phyloP scores from a whole-genome alignment of 108 stramenopile species.

The Tribonema minus region DNA sequence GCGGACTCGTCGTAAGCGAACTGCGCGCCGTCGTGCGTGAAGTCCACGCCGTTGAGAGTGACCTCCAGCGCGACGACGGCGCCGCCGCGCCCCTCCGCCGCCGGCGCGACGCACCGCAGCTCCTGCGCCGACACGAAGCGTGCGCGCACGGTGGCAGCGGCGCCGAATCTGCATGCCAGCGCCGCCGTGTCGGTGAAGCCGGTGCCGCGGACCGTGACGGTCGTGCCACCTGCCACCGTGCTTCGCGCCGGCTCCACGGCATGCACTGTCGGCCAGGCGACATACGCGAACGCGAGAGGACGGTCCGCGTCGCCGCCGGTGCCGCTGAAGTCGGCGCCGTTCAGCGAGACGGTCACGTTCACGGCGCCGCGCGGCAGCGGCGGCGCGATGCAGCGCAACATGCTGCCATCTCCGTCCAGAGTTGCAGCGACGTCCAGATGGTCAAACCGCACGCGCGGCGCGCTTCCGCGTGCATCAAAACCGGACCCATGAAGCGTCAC shows the following conservation, averaged over 20 bases:
- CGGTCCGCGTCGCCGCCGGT: too few species aligned
- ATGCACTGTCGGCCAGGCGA: background rate
- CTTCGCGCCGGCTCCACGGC: background rate
- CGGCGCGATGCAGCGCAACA: too few species aligned
- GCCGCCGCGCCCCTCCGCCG: background rate
- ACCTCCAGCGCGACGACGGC: background rate
- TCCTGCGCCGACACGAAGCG: background rate
- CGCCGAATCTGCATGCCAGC: constrained; percentile 25
- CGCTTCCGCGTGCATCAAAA: too few species aligned
- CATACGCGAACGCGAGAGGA: background rate
- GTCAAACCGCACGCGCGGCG: too few species aligned
- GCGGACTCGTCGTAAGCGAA: background rate
- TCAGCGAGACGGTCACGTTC: too few species aligned
- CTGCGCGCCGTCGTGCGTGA: background rate
- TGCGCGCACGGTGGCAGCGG: background rate
- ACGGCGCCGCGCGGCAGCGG: too few species aligned
- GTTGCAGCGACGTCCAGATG: too few species aligned
- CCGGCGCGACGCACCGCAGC: constrained; percentile 4
- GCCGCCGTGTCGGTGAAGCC: background rate
- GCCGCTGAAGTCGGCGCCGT: too few species aligned
- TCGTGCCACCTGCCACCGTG: constrained; percentile 1
- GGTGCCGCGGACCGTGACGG: constrained; percentile 5
- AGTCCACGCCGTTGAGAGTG: background rate
- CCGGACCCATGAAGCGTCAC: too few species aligned
- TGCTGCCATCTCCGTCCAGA: background rate